Evolutionary conservation across 768 basidiomycete genomes (phyloP).

Genomic region (Termitomyces sp.): DNA sequence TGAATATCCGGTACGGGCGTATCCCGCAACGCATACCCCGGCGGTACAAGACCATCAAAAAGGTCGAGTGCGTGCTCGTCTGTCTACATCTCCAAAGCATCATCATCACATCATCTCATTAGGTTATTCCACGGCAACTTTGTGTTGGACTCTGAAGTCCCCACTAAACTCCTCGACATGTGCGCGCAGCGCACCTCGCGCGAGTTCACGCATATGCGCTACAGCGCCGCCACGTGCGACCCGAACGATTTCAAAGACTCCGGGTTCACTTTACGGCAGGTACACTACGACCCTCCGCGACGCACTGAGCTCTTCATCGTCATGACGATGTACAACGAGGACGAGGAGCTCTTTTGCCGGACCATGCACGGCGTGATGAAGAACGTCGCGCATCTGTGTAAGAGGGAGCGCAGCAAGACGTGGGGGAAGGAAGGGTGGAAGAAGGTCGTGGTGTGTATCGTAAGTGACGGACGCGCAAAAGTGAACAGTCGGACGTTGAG

Average conservation of each 20-base stretch:
- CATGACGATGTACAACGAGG: constrained; percentile 98
- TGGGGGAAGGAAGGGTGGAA: constrained; percentile 99
- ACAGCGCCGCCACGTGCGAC: constrained; percentile 93
- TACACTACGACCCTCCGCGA: constrained; percentile 87
- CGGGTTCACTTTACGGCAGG: constrained; percentile 85
- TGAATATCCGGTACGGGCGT: constrained; percentile 84
- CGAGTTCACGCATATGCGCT: constrained; percentile 95
- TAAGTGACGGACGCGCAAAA: constrained; percentile 82
- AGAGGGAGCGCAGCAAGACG: constrained; percentile 82
- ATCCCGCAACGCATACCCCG: constrained; percentile 90
- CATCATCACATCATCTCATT: too few species aligned
- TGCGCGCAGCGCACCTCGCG: constrained; percentile 74
- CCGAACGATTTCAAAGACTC: constrained; percentile 85
- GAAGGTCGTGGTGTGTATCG: constrained; percentile 93
- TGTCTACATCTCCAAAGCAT: not conserved
- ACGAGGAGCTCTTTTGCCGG: constrained; percentile 85
- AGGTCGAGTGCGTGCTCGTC: constrained; percentile 64
- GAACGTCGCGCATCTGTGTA: constrained; percentile 88
- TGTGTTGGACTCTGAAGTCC: constrained; percentile 86
- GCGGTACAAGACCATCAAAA: constrained; percentile 91
- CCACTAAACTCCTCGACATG: constrained; percentile 85
- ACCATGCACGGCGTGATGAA: constrained; percentile 97
- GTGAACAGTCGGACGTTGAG: constrained; percentile 81
- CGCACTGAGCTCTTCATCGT: constrained; percentile 95
- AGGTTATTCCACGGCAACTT: constrained; percentile 92